phyloP scores from a whole-genome alignment of 495 filamentous ascomycete species.

The Jackrogersella multiformis region DNA sequence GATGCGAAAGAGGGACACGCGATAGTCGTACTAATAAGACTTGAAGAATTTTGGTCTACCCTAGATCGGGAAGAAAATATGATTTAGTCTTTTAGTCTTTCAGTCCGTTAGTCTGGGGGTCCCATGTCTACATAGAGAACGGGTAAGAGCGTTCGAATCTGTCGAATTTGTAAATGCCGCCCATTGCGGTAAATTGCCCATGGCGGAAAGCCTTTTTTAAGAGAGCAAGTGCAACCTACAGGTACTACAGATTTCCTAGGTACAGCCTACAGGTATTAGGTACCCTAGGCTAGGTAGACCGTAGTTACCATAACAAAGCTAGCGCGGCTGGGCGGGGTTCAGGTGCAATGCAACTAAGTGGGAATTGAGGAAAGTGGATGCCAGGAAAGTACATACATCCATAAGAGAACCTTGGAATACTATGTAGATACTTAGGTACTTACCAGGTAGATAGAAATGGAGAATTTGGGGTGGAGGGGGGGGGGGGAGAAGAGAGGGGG shows the following conservation, averaged over 20 bases:
- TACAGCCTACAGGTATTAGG: slow-evolving; percentile 3
- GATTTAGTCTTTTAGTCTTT: slow-evolving; percentile 24
- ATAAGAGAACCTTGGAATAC: no score
- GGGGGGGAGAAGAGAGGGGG: no score
- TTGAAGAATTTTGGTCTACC: no score
- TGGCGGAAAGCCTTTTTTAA: slow-evolving; percentile 40
- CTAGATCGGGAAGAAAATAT: slow-evolving; percentile 2
- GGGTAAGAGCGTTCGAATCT: no score
- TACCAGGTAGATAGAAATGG: background rate
- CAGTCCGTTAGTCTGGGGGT: no score
- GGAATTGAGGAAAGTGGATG: slow-evolving; percentile 27
- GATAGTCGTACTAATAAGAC: slow-evolving; percentile 26
- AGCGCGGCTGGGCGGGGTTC: slow-evolving; percentile 40
- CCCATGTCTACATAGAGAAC: slow-evolving; percentile 32
- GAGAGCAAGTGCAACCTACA: slow-evolving; percentile 21
- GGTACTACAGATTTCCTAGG: no score
- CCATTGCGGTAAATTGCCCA: slow-evolving; percentile 45
- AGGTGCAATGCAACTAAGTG: slow-evolving; percentile 38
- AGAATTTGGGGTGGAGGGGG: background rate
- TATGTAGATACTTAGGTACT: background rate
- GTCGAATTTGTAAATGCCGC: slow-evolving; percentile 43
- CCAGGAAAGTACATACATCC: slow-evolving; percentile 21
- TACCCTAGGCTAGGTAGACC: slow-evolving; percentile 15
- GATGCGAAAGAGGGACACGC: slow-evolving; percentile 20
- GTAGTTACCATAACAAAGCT: slow-evolving; percentile 37